phyloP scores from a whole-genome alignment of 305 asterid genomes.

The Fraxinus sp. region DNA sequence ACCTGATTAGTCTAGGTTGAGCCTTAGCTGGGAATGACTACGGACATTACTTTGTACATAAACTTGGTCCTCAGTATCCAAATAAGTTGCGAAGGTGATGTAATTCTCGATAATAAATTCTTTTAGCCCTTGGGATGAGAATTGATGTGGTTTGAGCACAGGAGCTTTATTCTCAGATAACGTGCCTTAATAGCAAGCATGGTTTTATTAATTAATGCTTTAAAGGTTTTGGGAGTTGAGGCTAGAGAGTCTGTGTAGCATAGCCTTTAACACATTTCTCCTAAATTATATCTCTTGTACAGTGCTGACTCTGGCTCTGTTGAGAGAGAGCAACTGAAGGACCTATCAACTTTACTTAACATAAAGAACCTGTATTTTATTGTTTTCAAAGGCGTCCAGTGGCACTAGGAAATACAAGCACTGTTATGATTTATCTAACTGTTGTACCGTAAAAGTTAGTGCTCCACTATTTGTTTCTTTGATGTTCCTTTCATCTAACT shows the following conservation, averaged over 20 bases:
- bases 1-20: not conserved
- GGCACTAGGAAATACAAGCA: slow-evolving; percentile 4
- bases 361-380: not conserved
- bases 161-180: not conserved
- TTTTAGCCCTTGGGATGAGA: not conserved
- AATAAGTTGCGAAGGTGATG: not conserved
- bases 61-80: not conserved
- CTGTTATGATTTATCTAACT: not conserved
- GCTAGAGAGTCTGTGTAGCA: not conserved
- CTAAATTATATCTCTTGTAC: not conserved
- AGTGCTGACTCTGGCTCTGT: not conserved
- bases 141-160: slow-evolving; percentile 7
- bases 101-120: not conserved
- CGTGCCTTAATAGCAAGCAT: not conserved
- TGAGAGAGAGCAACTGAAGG: not conserved
- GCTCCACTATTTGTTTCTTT: slow-evolving; percentile 6
- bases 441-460: slow-evolving; percentile 13
- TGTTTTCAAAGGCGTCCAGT: not conserved
- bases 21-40: not conserved
- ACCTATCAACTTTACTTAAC: not conserved
- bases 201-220: not conserved
- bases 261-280: not conserved
- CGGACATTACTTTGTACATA: not conserved
- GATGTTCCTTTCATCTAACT: slow-evolving; percentile 16
- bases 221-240: not conserved